A percentile compares a stretch with the other conserved stretches of the same genome.
phyloP scores from a whole-genome alignment of 2,329 filamentous ascomycete genomes.

The Elsinoe batatas region DNA sequence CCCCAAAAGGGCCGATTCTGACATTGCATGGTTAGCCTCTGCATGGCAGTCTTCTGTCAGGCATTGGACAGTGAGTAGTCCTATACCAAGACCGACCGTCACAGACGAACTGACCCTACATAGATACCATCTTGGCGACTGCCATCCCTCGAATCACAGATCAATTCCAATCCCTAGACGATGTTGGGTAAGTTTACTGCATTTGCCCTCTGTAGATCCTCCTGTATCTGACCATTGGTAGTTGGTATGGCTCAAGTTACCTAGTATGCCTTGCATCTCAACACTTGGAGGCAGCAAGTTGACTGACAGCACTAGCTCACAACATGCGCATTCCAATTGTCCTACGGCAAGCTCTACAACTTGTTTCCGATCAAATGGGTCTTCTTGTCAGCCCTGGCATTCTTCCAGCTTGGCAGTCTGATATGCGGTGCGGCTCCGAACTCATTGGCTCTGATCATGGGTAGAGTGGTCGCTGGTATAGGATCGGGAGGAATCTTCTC shows the following conservation, averaged over 20 bases:
- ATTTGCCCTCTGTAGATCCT: neutral
- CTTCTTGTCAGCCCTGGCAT: conserved; percentile 34
- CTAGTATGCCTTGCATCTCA: conserved; percentile 2
- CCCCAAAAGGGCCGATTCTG: conserved; percentile 1
- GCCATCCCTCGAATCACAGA: conserved; percentile 41
- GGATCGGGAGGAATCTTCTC: conserved; percentile 42
- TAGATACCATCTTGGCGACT: conserved; percentile 36
- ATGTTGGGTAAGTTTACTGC: conserved; percentile 30
- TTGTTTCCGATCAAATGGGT: conserved; percentile 40
- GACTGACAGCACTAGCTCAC: neutral
- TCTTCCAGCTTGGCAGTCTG: conserved; percentile 44
- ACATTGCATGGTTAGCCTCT: conserved; percentile 8
- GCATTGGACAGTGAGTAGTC: conserved; percentile 14
- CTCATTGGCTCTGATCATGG: conserved; percentile 41
- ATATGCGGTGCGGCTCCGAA: conserved; percentile 43
- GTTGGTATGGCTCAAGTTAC: conserved; percentile 22
- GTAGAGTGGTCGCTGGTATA: conserved; percentile 42
- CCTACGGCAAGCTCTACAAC: conserved; percentile 39
- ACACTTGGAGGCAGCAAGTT: neutral
- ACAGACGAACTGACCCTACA: neutral
- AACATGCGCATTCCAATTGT: conserved; percentile 28
- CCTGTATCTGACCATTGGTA: neutral
- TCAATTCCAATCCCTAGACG: conserved; percentile 37
- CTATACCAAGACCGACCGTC: conserved; percentile 6
- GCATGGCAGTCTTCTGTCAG: conserved; percentile 10